Evolutionary conservation across 2,329 filamentous ascomycete species (phyloP).

Genomic region (Purpureocillium lavendulum): DNA sequence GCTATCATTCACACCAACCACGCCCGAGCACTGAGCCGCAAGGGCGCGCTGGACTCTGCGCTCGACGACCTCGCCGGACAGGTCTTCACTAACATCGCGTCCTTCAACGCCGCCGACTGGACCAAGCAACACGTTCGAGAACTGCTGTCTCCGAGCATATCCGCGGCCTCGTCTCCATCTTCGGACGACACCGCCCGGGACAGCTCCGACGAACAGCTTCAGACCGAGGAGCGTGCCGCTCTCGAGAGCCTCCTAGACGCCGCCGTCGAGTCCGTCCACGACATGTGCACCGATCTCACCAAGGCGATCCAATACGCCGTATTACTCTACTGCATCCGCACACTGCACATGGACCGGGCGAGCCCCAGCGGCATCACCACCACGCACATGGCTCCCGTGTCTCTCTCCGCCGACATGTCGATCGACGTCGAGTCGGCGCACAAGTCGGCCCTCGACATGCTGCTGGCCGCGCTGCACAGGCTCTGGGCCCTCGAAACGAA

Average conservation of each 20-base stretch:
- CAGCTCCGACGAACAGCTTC: too few species aligned
- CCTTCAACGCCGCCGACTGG: neutral
- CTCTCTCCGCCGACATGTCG: too few species aligned
- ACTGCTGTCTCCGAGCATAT: neutral
- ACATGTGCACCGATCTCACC: conserved; percentile 3
- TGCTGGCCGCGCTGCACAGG: neutral
- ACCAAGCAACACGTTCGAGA: neutral
- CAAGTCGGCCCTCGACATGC: neutral
- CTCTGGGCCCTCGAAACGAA: conserved; percentile 3
- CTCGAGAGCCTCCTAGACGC: neutral
- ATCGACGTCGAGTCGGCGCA: too few species aligned
- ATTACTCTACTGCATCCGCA: conserved; percentile 6
- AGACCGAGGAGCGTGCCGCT: too few species aligned
- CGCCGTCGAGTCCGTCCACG: neutral
- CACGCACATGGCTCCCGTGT: too few species aligned
- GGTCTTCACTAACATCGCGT: neutral
- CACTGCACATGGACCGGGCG: conserved; percentile 6
- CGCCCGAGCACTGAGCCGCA: neutral
- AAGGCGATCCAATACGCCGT: conserved; percentile 2
- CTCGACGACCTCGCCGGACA: neutral
- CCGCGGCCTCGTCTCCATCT: too few species aligned
- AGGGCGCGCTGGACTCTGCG: neutral
- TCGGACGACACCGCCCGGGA: too few species aligned
- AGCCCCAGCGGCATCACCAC: too few species aligned
- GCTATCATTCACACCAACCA: conserved; percentile 2